Evolutionary conservation across 257 asterid genomes (phyloP).

Genomic region (Voacanga thouarsii): DNA sequence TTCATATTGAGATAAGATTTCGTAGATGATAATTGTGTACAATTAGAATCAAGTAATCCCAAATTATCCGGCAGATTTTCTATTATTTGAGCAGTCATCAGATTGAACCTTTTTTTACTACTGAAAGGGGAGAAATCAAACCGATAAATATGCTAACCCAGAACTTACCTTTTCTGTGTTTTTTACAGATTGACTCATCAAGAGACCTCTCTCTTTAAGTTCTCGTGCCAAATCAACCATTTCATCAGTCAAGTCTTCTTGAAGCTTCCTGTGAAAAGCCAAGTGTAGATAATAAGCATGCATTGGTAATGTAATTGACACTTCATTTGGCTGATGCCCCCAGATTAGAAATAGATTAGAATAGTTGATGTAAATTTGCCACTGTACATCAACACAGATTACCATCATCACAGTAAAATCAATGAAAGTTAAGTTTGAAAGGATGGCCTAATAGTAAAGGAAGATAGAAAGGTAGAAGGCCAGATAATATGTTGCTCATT

Average conservation of each 20-base stretch:
- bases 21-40: neutral
- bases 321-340: neutral
- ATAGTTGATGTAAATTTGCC: neutral
- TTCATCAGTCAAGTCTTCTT: constrained; percentile 90
- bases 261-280: constrained; percentile 64
- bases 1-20: neutral
- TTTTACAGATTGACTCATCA: constrained; percentile 77
- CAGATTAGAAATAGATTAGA: neutral
- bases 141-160: neutral
- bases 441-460: too few relatives aligned
- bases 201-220: constrained; percentile 81
- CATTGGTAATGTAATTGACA: neutral
- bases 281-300: neutral
- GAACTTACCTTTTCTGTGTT: constrained; percentile 76
- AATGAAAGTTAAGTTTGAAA: too few relatives aligned
- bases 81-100: neutral
- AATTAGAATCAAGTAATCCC: neutral
- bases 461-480: neutral
- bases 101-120: neutral
- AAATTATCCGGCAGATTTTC: too few relatives aligned
- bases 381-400: neutral
- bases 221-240: constrained; percentile 86
- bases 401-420: neutral
- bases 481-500: neutral
- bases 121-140: neutral